Evolutionary conservation across 2,329 filamentous ascomycete species (phyloP), one percentile per base, ranked within the genome.

Genomic region (Cordyceps javanica): DNA sequence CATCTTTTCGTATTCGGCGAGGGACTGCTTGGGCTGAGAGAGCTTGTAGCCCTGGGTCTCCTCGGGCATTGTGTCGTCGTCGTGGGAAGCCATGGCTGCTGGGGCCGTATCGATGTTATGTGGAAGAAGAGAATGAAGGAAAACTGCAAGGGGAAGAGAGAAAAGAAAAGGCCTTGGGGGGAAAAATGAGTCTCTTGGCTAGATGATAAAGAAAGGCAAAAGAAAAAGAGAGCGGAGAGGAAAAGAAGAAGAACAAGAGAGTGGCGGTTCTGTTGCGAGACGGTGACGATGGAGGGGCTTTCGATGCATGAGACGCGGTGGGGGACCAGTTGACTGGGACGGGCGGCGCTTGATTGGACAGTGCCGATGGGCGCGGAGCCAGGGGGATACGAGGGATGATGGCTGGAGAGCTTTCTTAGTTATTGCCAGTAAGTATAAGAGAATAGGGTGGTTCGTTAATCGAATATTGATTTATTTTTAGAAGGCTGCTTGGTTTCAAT

Each of bases 1-100:
- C 77, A 99, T 88, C 73, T 96, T 82, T 70, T 93, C 83, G 77
- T 97, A 97, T 75, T 97, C 90, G 63, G 93, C 90, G 70, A 99
- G 82, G 67, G 90, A 95, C 84, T 97, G 96, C 87, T 97, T 97
- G 62, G 82, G 82, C 84, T 97, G 91, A 65, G 91, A 92, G 71
- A 97, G 89, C 85, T 95, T 97, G 87, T 97, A 97, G 72, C 93
- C 93, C 77, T 92, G 87, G 64, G 92, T 97, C 77, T 88, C 83
- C 78, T 94, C 89, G 63, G 91, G 88, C 74, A 89, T 80, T 65
- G 93, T 85, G 69, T 97, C 93, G 61, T 96, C 91, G 63, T 87
- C 79, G 69, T 83, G 78, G 67, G 85, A 82, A 65, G 86, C 80
- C 87, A 90, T 90, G 67, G 67, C 80, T 45, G 60, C 59, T 51